Base-by-base conservation (phyloP, 2,329 filamentous ascomycete genomes). In the Penicillium italicum region DNA sequence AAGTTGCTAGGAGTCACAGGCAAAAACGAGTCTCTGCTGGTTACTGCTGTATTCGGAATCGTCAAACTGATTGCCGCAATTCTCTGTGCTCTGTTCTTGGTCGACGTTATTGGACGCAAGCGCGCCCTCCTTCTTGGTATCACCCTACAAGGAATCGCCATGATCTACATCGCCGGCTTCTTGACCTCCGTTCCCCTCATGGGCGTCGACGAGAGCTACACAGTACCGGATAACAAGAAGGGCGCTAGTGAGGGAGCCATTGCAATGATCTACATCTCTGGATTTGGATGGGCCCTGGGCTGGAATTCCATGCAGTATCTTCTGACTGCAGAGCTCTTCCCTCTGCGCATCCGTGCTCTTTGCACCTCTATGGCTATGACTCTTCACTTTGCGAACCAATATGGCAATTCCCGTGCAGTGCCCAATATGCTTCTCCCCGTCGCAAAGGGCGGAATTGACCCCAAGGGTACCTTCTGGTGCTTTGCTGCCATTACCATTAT, bases 261-360 rank as follows among this genome's bases (percentile, higher is more conserved):
- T 56, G 85, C 84, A 45, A 87, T 89, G 84, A 89, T 90, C 62
- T 90, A 87, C 69, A 50, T 90, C 20, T 86, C 82, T 0, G 87
- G 86, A 2, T 79, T 84, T 54, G 87, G 86, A 1, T 89, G 86
- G 85, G 86, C 86, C 2, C 74, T 88, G 3, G 86, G 83, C 34
- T 91, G 85, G 87, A 90, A 90, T 74, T 83, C 80, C 1, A 88
- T 90, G 79, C 88, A 91, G 73, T 92, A 91, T 69, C 80, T 92
- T 4, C 81, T 92, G 53, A 90, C 88, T 14, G 86, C 87, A 1
- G 89, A 92, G 68, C 80, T 92, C 58, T 92, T 90, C 76, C 88
- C 89, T 0, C 79, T 91, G 10, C 82, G 88, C 4, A 85, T 92
- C 47, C 83, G 89, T 53, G 87, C 88, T 4, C 74, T 91, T 10